Conservation (phyloP, 441 rosid species). For the Jatropha podagrica region DNA sequence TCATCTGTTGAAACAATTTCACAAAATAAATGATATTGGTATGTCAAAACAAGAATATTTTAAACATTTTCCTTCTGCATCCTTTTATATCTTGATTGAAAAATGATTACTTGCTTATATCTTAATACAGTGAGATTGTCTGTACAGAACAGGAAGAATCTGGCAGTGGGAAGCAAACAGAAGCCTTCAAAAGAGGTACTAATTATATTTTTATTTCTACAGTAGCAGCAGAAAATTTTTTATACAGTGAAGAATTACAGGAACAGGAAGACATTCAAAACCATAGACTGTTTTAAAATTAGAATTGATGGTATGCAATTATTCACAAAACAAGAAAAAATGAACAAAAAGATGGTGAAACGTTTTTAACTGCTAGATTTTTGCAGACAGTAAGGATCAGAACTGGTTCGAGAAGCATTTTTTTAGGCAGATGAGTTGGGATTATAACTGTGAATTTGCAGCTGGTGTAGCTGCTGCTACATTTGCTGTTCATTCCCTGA, state of each 20-base stretch:
- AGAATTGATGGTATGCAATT: not conserved
- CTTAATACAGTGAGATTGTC: slow-evolving; percentile 31
- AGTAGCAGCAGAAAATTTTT: not conserved
- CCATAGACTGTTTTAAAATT: not conserved
- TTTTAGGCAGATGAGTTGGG: slow-evolving; percentile 27
- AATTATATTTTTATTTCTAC: not conserved
- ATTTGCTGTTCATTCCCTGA: slow-evolving; percentile 42
- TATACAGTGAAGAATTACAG: not conserved
- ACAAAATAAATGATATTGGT: not conserved
- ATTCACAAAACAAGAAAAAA: not conserved
- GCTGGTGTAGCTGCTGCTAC: slow-evolving; percentile 71
- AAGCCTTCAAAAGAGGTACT: slow-evolving; percentile 20
- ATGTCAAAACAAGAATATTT: not conserved
- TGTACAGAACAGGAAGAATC: slow-evolving; percentile 16
- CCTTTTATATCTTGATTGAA: not conserved
- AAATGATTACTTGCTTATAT: not conserved
- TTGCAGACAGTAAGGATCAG: slow-evolving; percentile 27
- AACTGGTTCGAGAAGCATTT: slow-evolving; percentile 31
- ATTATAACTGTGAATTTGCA: slow-evolving; percentile 45
- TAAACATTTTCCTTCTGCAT: not conserved
- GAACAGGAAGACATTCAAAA: not conserved
- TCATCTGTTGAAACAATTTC: not conserved
- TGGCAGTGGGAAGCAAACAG: slow-evolving; percentile 12
- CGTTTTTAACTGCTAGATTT: not conserved
- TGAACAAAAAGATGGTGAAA: not conserved